Base-by-base conservation (phyloP, 2,329 filamentous ascomycete genomes). In the Aspergillus fumigatus region DNA sequence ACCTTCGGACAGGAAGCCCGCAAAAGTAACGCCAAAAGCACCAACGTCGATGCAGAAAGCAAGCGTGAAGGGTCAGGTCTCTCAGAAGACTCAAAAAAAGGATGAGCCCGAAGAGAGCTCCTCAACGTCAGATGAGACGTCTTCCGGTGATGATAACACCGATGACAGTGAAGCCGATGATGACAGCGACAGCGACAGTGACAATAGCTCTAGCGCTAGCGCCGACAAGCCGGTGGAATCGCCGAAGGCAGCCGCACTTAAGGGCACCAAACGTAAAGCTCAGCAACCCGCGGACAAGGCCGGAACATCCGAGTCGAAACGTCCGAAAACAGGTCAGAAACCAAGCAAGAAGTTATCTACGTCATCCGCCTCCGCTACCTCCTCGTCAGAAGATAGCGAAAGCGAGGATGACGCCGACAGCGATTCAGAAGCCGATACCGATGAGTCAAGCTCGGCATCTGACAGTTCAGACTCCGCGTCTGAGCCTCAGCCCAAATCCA, bases 131-230 rank as follows among this genome's bases (percentile, higher is more conserved):
- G 29, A 45, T 11, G n/a, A 26, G 10, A n/a, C 38, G 14, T 26
- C 43, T 3, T 23, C 48, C 14, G 25, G n/a, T 21, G 57, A 53
- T 27, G 55, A 50, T 26, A 53, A 40, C 29, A 52, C 52, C 21
- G 47, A 54, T 19, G 53, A 52, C 10, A 48, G 52, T 14, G 58
- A 56, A 6, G 32, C 19, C 38, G 52, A 50, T 17, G 52, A 53
- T n/a, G 61, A 61, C 11, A 40, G 26, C 21, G 61, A 59, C 14
- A 51, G 62, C n/a, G 59, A 66, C 55, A 29, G 58, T 53, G 47
- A 53, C 27, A 50, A 57, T 60, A 43, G 56, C 51, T 32, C 51
- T 56, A 9, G 49, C 43, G 35, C 51, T 48, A n/a, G 62, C 11
- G 43, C 14, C 11, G 23, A n/a, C 21, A 23, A n/a, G 23, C 23